Evolutionary conservation across 2,329 filamentous ascomycete genomes (phyloP).

Genomic region (Ophiostoma populinum): DNA sequence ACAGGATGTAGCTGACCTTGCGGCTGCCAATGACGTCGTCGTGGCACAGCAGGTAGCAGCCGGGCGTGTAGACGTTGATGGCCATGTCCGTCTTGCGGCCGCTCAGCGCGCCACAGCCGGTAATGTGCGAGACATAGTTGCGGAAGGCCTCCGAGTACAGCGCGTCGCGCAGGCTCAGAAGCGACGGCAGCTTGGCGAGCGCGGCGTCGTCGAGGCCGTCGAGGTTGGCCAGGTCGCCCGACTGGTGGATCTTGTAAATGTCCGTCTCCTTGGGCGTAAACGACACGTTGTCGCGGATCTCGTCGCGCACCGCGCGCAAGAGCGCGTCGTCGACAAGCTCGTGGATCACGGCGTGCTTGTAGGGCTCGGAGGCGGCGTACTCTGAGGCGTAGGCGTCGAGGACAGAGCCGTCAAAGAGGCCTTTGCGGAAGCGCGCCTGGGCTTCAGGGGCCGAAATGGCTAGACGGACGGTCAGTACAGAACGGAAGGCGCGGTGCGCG

Average conservation of each 20-base stretch:
- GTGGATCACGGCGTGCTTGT: slow-evolving; percentile 85
- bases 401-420: slow-evolving; percentile 44
- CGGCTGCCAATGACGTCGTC: slow-evolving; percentile 98
- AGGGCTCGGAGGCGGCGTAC: slow-evolving; percentile 51
- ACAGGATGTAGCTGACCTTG: slow-evolving; percentile 91
- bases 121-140: slow-evolving; percentile 73
- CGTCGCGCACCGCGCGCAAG: slow-evolving; percentile 68
- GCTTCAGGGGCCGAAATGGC: slow-evolving; percentile 20
- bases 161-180: slow-evolving; percentile 84
- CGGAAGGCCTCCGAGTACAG: slow-evolving; percentile 84
- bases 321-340: slow-evolving; percentile 64
- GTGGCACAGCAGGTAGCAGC: slow-evolving; percentile 88
- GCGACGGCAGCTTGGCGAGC: slow-evolving; percentile 67
- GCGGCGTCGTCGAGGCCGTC: slow-evolving; percentile 82
- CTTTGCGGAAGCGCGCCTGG: slow-evolving; percentile 43
- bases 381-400: slow-evolving; percentile 40
- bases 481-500: not conserved
- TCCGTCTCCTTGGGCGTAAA: slow-evolving; percentile 99
- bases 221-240: slow-evolving; percentile 88
- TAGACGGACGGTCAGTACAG: not conserved
- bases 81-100: slow-evolving; percentile 97
- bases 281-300: slow-evolving; percentile 78
- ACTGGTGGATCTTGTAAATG: slow-evolving; percentile 99
- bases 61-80: slow-evolving; percentile 94
- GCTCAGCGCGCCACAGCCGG: slow-evolving; percentile 70